Conservation (phyloP, 108 stramenopile genomes). For the Schizochytrium sp. region DNA sequence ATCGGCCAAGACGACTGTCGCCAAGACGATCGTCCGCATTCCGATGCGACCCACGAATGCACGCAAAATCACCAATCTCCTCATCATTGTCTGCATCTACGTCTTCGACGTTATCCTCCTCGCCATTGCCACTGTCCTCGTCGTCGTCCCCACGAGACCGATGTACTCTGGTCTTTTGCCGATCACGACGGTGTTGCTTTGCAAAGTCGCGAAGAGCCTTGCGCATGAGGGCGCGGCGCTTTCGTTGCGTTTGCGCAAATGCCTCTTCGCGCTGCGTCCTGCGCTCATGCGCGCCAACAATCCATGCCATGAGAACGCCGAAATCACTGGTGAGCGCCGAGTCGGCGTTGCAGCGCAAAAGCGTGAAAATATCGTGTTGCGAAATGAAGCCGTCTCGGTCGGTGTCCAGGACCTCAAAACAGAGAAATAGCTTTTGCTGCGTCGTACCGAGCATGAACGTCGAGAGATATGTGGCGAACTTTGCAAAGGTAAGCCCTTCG, state of each 20-base stretch:
- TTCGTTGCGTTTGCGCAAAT: neutral
- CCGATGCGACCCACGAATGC: too few species aligned
- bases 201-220: neutral
- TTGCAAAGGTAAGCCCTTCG: conserved; percentile 1
- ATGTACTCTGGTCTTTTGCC: neutral
- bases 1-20: neutral
- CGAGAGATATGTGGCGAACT: neutral
- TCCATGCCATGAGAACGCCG: neutral
- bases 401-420: neutral
- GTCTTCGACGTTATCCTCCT: neutral
- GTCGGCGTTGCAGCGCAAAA: neutral
- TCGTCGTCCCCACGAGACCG: neutral
- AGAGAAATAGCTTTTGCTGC: neutral
- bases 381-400: neutral
- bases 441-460: neutral
- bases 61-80: neutral
- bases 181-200: neutral
- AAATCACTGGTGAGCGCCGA: neutral
- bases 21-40: neutral
- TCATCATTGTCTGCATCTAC: neutral
- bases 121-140: neutral
- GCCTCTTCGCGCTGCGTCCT: neutral
- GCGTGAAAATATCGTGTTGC: neutral
- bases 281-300: neutral
- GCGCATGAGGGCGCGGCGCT: neutral